A percentile compares a stretch with the other conserved stretches of the same genome.
Evolutionary conservation across 2,329 filamentous ascomycete species (phyloP).

Genomic region (Trichoderma gracile): DNA sequence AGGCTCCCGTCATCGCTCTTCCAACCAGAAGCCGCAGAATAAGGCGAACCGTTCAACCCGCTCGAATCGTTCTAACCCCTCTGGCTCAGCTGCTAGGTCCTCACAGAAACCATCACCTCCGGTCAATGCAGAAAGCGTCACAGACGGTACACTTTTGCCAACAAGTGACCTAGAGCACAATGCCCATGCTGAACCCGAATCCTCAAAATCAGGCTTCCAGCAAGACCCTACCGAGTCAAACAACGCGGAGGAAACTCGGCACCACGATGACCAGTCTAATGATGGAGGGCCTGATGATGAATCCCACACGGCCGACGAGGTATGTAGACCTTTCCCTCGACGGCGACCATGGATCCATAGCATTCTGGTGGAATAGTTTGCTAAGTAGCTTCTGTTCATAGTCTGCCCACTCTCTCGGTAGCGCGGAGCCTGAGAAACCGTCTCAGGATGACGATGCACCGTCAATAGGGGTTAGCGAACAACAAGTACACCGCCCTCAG

Average conservation of each 20-base stretch:
- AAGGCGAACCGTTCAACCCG: conserved; percentile 17
- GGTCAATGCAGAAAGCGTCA: not conserved
- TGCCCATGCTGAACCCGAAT: not conserved
- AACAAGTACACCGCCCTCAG: not conserved
- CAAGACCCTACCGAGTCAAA: not conserved
- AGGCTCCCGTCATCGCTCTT: conserved; percentile 28
- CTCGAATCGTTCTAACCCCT: not conserved
- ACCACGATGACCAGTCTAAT: not conserved
- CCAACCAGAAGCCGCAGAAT: conserved; percentile 32
- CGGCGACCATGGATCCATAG: not conserved
- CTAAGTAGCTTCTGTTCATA: not conserved
- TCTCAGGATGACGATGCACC: not conserved
- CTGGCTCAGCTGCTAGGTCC: not conserved
- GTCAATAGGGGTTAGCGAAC: not conserved
- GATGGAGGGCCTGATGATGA: not conserved
- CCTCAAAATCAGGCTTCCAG: not conserved
- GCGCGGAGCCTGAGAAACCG: not conserved
- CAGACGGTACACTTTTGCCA: not conserved
- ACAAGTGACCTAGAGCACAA: not conserved
- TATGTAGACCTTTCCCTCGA: not conserved
- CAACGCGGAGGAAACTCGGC: not conserved
- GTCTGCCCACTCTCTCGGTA: not conserved
- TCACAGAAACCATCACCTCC: not conserved
- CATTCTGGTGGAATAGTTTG: not conserved
- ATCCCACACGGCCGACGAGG: not conserved